Evolutionary conservation across 1,284 basidiomycete species (phyloP), one percentile per base, ranked within the genome.

Genomic region (Tilletia setariae): DNA sequence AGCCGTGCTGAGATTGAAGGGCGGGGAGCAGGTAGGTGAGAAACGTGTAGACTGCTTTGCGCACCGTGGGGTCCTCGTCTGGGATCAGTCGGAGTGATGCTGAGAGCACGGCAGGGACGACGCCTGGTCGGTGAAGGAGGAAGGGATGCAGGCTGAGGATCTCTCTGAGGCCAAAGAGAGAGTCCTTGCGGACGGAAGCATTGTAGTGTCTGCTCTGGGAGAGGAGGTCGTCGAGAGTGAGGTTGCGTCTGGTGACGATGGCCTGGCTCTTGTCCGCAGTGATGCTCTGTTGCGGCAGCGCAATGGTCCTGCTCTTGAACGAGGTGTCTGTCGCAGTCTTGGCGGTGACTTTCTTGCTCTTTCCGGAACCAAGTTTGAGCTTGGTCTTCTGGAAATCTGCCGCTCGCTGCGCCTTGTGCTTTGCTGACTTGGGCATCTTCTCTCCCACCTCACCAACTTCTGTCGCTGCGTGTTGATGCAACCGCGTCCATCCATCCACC

Each of bases 251-350:
- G 69, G 71, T 74, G 69, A 73, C 67, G 11, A 71, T 65, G 23
- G 67, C 70, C 25, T 70, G 70, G 11, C 75, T 74, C 65, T 75
- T 76, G 72, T 79, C 77, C 6, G 67, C 68, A 44, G 69, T 75
- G 70, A 79, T 77, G 28, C 76, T 77, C 67, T 79, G 78, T 67
- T 78, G 77, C 49, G 69, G 68, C 44, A 70, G 66, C 1, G 72
- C 71, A 40, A 78, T 72, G n/a, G 69, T 70, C 73, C 91, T 87
- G 53, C 93, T 89, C 83, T 94, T 96, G 88, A 95, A 97, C 0
- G 93, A 94, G 0, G 94, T 97, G 83, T 98, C 92, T 73, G 96
- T 89, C 9, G 89, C 91, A 87, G 97, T 98, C 65, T 85, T 87
- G 9, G 93, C 86, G 6, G 53, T 59, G 8, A 85, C 80, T 79